Base-by-base conservation (phyloP, 805 yeast species). In the Cyberlindnera xylosilytica region DNA sequence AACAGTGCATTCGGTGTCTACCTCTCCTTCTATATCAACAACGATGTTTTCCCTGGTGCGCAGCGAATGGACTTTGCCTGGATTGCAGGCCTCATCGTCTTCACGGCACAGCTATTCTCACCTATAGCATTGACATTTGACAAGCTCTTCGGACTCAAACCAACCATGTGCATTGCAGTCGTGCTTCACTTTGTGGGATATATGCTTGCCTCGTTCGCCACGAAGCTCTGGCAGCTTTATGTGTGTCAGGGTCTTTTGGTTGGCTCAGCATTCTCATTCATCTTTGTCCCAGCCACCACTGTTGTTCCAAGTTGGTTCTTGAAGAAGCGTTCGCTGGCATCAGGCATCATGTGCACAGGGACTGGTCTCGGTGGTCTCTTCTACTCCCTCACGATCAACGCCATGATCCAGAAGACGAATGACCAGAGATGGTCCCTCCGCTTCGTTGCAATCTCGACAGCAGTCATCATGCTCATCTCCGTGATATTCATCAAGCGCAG, bases 271-370 rank as follows among this genome's bases (percentile, higher is more conserved):
- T 67, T 66, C 27, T 78, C 87, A 0, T 57, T 78, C 13, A 65
- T 79, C 27, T 74, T 78, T 39, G 69, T 79, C 3, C 83, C 91
- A 1, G 79, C 77, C 4, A 63, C 78, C 17, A 70, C 79, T 2
- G 61, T 83, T 11, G 53, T 84, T 20, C 88, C 89, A 0, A 86
- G 79, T 42, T 84, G 86, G 83, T 85, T 85, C 58, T 61, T 76
- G 35, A 80, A 76, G 50, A 79, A 65, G 45, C 69, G 90, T 51
- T 81, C 81, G 3, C 57, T 72, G 11, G 77, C 80, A 1, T 62
- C 69, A 48, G 81, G 81, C 9, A 51, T 71, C 18, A 66, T 72
- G 4, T 54, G 71, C 17, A 52, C 72, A 12, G 81, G 81, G 7
- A 74, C 79, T 1, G 81, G 81, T 36, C 55, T 74, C 3, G 78